Conservation (phyloP, 441 rosid species). For the Geranium incanum region DNA sequence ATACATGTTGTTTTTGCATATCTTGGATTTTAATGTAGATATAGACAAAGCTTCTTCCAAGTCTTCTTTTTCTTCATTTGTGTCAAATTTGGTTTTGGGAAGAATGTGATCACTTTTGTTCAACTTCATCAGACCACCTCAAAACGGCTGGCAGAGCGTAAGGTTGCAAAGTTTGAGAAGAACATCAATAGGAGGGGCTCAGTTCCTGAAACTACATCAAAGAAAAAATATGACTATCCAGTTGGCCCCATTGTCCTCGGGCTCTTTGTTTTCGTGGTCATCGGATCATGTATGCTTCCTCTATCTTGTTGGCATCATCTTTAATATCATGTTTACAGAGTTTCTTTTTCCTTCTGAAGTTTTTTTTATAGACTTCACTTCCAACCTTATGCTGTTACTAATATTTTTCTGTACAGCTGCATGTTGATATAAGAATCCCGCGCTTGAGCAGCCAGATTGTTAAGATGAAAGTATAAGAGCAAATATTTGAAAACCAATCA, state of each 20-base stretch:
- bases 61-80: background rate
- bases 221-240: constrained; percentile 29
- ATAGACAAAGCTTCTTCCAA: background rate
- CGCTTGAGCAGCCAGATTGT: no score
- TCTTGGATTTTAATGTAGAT: background rate
- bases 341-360: no score
- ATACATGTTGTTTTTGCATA: no score
- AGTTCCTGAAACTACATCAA: constrained; percentile 20
- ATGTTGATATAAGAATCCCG: no score
- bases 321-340: background rate
- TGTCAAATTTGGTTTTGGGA: background rate
- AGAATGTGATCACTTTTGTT: background rate
- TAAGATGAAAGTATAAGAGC: no score
- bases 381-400: no score
- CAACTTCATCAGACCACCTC: constrained; percentile 10
- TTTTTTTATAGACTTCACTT: background rate
- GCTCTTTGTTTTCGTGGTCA: constrained; percentile 31
- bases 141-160: constrained; percentile 32
- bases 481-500: no score
- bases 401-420: no score
- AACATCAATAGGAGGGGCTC: constrained; percentile 35
- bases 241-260: constrained; percentile 32
- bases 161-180: constrained; percentile 29
- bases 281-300: constrained; percentile 31
- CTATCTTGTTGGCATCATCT: background rate